phyloP scores from a whole-genome alignment of 208 protist species.

The Crithidia bombi region DNA sequence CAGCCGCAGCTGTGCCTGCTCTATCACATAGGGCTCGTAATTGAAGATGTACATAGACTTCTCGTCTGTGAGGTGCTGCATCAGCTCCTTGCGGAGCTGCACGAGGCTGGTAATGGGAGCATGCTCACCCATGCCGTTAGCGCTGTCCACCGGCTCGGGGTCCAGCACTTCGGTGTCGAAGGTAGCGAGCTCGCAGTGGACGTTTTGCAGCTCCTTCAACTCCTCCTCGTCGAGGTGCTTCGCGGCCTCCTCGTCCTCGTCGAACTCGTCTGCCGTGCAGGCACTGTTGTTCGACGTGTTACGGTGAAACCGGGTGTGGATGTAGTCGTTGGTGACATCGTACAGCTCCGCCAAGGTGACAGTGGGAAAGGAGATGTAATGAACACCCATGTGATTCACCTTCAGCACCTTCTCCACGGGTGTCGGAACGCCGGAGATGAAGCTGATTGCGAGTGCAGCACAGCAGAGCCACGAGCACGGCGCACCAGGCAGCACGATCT shows the following conservation, averaged over 20 bases:
- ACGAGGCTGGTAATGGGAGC: slow-evolving; percentile 69
- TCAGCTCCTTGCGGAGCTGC: slow-evolving; percentile 85
- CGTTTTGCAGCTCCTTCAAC: slow-evolving; percentile 37
- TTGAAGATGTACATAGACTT: slow-evolving; percentile 86
- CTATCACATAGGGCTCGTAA: slow-evolving; percentile 88
- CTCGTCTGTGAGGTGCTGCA: slow-evolving; percentile 51
- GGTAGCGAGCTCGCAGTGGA: slow-evolving; percentile 87
- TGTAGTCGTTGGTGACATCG: slow-evolving; percentile 82
- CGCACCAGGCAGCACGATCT: slow-evolving; percentile 50
- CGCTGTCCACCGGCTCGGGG: slow-evolving; percentile 41
- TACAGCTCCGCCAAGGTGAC: slow-evolving; percentile 88
- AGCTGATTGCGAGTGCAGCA: slow-evolving; percentile 77
- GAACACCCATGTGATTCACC: slow-evolving; percentile 79
- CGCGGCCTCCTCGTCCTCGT: slow-evolving; percentile 57
- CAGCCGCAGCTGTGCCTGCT: slow-evolving; percentile 80
- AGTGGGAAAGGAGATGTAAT: slow-evolving; percentile 79
- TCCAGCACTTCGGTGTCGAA: slow-evolving; percentile 80
- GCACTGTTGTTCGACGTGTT: slow-evolving; percentile 21
- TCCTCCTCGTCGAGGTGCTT: slow-evolving; percentile 45
- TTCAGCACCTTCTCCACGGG: slow-evolving; percentile 83
- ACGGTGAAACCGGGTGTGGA: slow-evolving; percentile 69
- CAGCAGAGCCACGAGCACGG: slow-evolving; percentile 86
- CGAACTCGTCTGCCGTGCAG: slow-evolving; percentile 48
- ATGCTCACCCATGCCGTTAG: slow-evolving; percentile 73
- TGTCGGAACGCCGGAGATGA: slow-evolving; percentile 67